phyloP scores from a whole-genome alignment of 805 yeast species.

The Kazachstania martiniae region DNA sequence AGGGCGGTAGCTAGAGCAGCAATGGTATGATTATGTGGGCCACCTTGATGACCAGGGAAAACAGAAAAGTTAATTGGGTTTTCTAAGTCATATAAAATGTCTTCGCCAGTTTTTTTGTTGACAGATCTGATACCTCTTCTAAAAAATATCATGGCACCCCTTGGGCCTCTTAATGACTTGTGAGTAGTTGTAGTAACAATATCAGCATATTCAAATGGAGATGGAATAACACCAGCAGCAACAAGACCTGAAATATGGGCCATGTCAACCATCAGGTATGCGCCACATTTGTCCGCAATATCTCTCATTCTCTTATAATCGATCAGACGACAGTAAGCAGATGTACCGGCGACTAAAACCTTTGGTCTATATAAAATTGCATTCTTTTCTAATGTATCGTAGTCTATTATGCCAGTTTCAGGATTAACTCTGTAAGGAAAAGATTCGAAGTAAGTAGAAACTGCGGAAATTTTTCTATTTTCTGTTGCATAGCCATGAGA shows the following conservation, averaged over 20 bases:
- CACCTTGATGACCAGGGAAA: slow-evolving; percentile 99
- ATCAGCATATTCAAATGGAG: slow-evolving; percentile 95
- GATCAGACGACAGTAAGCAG: slow-evolving; percentile 93
- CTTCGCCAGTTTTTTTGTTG: slow-evolving; percentile 85
- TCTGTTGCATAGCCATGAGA: slow-evolving; percentile 98
- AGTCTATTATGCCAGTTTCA: slow-evolving; percentile 90
- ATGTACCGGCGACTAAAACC: slow-evolving; percentile 93
- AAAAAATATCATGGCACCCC: slow-evolving; percentile 99
- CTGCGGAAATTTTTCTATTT: slow-evolving; percentile 85
- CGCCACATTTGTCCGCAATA: slow-evolving; percentile 96
- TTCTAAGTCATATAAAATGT: slow-evolving; percentile 82
- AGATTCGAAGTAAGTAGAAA: slow-evolving; percentile 93
- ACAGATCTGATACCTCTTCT: slow-evolving; percentile 88
- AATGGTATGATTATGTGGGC: slow-evolving; percentile 98
- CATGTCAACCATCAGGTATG: slow-evolving; percentile 93
- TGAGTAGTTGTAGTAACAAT: slow-evolving; percentile 98
- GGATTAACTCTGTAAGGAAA: slow-evolving; percentile 96
- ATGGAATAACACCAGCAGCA: slow-evolving; percentile 90
- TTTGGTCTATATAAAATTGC: slow-evolving; percentile 92
- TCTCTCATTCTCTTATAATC: slow-evolving; percentile 95
- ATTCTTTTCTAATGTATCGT: slow-evolving; percentile 85
- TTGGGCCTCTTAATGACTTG: slow-evolving; percentile 97
- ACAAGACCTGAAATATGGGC: slow-evolving; percentile 96
- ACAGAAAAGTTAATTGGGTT: slow-evolving; percentile 94
- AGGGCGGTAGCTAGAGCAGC: slow-evolving; percentile 95